Conservation (phyloP, 2,329 filamentous ascomycete genomes). For the Harringtonia lauricola region DNA sequence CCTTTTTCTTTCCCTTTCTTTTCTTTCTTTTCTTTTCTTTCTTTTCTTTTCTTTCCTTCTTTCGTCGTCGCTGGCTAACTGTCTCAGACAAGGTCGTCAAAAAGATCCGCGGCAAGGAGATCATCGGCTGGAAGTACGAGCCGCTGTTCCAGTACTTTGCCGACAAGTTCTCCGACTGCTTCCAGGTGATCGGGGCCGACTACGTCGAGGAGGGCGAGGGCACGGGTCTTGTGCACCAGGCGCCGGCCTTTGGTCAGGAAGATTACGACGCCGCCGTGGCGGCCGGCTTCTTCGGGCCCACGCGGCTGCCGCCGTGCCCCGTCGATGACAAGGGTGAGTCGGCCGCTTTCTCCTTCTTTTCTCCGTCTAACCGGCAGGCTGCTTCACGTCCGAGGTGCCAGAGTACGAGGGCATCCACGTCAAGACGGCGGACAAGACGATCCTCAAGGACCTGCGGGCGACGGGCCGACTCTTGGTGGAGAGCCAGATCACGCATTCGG, state of each 20-base stretch:
- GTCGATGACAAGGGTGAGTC: conserved; percentile 52
- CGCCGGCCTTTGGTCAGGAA: conserved; percentile 89
- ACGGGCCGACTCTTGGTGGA: conserved; percentile 71
- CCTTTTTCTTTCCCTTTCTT: conserved; percentile 19
- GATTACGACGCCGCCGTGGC: conserved; percentile 80
- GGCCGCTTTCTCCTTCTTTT: too few species aligned
- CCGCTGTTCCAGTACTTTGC: conserved; percentile 86
- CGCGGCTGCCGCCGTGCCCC: conserved; percentile 75
- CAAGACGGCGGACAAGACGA: conserved; percentile 84
- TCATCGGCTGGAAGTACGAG: conserved; percentile 82
- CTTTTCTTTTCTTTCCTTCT: too few species aligned
- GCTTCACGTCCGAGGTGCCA: conserved; percentile 64
- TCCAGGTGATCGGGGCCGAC: conserved; percentile 68
- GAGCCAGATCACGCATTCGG: conserved; percentile 80
- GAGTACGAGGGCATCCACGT: conserved; percentile 84
- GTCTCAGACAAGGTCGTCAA: conserved; percentile 55
- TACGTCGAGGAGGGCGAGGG: conserved; percentile 87
- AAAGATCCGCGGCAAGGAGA: conserved; percentile 70
- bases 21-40: background rate
- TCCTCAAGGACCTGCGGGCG: conserved; percentile 78
- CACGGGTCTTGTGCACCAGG: conserved; percentile 88
- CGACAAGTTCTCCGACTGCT: conserved; percentile 77
- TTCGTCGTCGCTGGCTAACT: background rate
- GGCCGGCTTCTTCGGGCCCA: conserved; percentile 65
- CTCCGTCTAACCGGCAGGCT: conserved; percentile 22